These are phyloP conservation scores for Rosa lucieae DNA, from an alignment of 306 rosid genomes.

Conservation along the genomic window DNA sequence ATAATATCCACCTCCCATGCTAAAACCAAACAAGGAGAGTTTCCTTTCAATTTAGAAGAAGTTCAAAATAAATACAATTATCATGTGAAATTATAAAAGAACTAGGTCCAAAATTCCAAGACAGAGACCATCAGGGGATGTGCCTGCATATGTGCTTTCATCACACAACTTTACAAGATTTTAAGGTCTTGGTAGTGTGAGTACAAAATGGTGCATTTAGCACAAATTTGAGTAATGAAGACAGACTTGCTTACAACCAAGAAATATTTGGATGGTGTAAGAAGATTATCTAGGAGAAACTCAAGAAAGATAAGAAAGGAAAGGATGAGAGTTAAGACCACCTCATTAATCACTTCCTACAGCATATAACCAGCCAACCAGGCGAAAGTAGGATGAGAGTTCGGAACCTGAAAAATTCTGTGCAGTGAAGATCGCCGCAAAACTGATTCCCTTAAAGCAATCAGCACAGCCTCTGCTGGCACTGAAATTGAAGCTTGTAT, in stretches of 20 bases:
- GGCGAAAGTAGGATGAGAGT: constrained; percentile 12
- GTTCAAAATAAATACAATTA: not conserved
- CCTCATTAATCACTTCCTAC: not conserved
- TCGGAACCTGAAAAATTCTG: constrained; percentile 64
- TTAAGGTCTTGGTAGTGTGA: too few relatives aligned
- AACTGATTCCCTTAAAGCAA: constrained; percentile 74
- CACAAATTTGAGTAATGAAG: not conserved
- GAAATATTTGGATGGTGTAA: not conserved
- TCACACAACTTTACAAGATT: not conserved
- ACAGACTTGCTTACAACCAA: not conserved
- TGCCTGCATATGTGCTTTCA: not conserved
- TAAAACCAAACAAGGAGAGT: not conserved
- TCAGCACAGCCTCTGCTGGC: constrained; percentile 53
- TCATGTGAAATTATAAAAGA: not conserved
- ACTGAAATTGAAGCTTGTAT: constrained; percentile 37
- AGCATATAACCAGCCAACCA: not conserved
- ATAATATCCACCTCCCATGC: not conserved
- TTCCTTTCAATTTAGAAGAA: not conserved
- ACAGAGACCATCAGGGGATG: not conserved
- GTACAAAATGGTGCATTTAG: not conserved
- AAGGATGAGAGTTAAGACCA: not conserved
- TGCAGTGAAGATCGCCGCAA: constrained; percentile 75
- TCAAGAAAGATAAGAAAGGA: not conserved
- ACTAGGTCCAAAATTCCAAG: not conserved
- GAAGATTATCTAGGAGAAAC: not conserved